Conservation (phyloP, 225 moss, liverwort and hornwort species). For the Climacium dendroides region DNA sequence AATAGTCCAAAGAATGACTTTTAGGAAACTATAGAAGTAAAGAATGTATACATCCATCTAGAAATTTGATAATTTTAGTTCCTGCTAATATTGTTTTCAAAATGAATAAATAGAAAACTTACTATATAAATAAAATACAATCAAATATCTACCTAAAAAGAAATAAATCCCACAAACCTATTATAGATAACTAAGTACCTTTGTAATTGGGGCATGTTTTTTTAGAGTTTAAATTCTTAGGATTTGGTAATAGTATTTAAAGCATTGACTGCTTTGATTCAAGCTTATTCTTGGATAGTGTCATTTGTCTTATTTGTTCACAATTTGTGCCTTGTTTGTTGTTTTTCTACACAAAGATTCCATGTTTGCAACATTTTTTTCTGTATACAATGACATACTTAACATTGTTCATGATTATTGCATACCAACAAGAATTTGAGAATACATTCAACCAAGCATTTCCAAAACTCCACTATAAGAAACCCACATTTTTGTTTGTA, state of each 20-base stretch:
- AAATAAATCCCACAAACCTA: too few species aligned
- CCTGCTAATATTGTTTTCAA: too few species aligned
- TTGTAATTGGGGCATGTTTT: rapidly evolving
- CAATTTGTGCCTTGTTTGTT: rapidly evolving
- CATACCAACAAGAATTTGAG: background rate
- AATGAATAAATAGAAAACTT: too few species aligned
- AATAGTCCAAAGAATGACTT: background rate
- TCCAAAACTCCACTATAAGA: too few species aligned
- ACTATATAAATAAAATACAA: too few species aligned
- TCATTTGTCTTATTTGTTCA: rapidly evolving
- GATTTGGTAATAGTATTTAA: background rate
- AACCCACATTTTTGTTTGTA: too few species aligned
- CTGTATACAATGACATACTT: background rate
- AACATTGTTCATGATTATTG: background rate
- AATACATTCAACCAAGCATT: background rate
- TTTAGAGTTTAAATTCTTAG: rapidly evolving
- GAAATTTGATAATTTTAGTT: background rate
- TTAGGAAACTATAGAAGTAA: rapidly evolving
- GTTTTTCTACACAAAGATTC: rapidly evolving
- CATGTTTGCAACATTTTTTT: too few species aligned
- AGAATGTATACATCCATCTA: background rate
- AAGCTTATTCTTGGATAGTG: rapidly evolving
- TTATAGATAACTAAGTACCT: background rate
- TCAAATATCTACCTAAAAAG: too few species aligned
- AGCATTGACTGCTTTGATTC: background rate